Conservation (phyloP, 148 eudicot genomes). For the Amaranthus palmeri region DNA sequence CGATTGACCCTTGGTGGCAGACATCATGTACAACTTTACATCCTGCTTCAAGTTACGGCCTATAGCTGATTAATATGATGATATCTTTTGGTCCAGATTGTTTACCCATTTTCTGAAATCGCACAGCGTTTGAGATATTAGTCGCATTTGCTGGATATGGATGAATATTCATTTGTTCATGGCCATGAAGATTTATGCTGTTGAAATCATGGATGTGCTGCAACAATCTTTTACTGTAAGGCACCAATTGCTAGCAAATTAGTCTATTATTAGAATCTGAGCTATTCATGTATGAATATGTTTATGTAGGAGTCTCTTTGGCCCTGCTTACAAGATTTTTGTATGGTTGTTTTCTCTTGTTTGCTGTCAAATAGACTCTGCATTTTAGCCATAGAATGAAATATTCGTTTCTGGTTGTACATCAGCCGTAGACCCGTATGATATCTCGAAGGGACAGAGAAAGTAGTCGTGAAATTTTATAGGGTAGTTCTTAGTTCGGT, state of each 20-base stretch:
- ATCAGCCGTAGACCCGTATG: not conserved
- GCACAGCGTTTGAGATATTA: conserved; percentile 7
- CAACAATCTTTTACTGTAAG: not conserved
- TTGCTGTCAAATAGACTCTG: conserved; percentile 19
- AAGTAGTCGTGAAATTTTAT: too few relatives aligned
- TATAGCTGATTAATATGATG: not conserved
- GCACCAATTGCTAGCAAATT: not conserved
- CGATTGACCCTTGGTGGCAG: too few relatives aligned
- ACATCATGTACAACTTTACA: too few relatives aligned
- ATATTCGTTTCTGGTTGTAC: not conserved
- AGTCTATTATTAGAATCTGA: conserved; percentile 4
- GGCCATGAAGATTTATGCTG: not conserved
- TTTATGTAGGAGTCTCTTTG: conserved; percentile 10
- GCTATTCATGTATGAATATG: not conserved
- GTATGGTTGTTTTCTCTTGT: conserved; percentile 21
- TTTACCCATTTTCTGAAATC: not conserved
- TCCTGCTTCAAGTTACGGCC: not conserved
- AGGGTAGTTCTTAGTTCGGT: too few relatives aligned
- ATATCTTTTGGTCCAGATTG: conserved; percentile 12
- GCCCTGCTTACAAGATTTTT: conserved; percentile 25
- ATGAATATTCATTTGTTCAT: not conserved
- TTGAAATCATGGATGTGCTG: not conserved
- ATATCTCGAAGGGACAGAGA: not conserved
- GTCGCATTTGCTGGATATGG: not conserved
- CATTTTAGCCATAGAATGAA: not conserved